phyloP scores from a whole-genome alignment of 2,329 filamentous ascomycete genomes.

The Penicillium thymicola region DNA sequence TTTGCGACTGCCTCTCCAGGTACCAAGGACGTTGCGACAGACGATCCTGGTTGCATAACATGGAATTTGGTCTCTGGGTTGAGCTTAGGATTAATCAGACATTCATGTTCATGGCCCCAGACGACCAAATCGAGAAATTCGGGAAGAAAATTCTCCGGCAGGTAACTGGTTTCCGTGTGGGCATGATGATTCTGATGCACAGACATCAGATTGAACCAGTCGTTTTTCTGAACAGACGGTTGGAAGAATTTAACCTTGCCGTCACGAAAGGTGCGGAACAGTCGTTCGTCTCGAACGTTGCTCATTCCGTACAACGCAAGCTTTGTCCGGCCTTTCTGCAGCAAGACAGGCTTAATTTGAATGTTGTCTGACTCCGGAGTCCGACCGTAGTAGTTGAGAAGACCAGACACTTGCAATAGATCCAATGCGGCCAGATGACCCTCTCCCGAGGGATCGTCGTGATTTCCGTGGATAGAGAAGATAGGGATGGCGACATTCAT shows the following conservation, averaged over 20 bases:
- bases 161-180: slow-evolving; percentile 86
- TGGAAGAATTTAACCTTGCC: slow-evolving; percentile 92
- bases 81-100: slow-evolving; percentile 74
- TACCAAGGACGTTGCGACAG: slow-evolving; percentile 87
- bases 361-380: slow-evolving; percentile 93
- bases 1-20: slow-evolving; percentile 88
- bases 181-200: slow-evolving; percentile 96
- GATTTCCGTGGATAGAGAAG: slow-evolving; percentile 97
- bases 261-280: slow-evolving; percentile 91
- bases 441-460: slow-evolving; percentile 96
- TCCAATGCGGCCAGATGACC: slow-evolving; percentile 89
- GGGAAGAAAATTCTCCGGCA: slow-evolving; percentile 89
- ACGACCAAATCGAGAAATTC: slow-evolving; percentile 87
- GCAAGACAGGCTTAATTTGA: slow-evolving; percentile 79
- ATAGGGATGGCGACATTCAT: slow-evolving; percentile 97
- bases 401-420: slow-evolving; percentile 80
- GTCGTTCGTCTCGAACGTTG: slow-evolving; percentile 90
- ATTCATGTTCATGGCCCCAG: slow-evolving; percentile 98
- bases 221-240: slow-evolving; percentile 71
- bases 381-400: slow-evolving; percentile 94
- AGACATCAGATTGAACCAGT: slow-evolving; percentile 95
- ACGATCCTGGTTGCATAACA: slow-evolving; percentile 96
- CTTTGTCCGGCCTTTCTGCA: slow-evolving; percentile 92
- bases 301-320: slow-evolving; percentile 90
- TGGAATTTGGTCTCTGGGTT: slow-evolving; percentile 89